Conservation (phyloP, 306 rosid genomes). For the Prunus armeniaca region DNA sequence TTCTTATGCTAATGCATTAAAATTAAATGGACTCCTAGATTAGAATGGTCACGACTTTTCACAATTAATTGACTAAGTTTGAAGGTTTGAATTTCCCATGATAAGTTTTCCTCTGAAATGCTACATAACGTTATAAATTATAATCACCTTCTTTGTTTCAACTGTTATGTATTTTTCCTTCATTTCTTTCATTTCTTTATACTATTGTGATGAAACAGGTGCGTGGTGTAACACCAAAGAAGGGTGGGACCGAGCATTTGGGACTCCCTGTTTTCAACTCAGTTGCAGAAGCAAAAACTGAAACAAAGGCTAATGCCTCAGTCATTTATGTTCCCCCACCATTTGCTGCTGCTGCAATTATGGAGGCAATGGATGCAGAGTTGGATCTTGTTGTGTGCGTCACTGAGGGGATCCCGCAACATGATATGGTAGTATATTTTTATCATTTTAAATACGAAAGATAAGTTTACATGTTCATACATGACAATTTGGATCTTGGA, state of each 20-base stretch:
- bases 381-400: slow-evolving; percentile 94
- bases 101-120: background rate
- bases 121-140: background rate
- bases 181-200: background rate
- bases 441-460: background rate
- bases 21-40: background rate
- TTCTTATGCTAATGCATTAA: background rate
- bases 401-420: slow-evolving; percentile 99
- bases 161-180: background rate
- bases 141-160: background rate
- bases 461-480: background rate
- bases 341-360: slow-evolving; percentile 90
- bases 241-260: slow-evolving; percentile 92
- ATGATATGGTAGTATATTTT: slow-evolving; percentile 67
- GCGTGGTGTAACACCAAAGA: slow-evolving; percentile 98
- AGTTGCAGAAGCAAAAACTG: slow-evolving; percentile 94
- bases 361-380: slow-evolving; percentile 94
- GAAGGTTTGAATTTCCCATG: background rate
- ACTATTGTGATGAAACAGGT: slow-evolving; percentile 41
- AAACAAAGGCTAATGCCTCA: slow-evolving; percentile 90
- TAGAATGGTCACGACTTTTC: background rate
- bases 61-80: background rate
- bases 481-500: background rate
- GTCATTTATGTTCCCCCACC: slow-evolving; percentile 98
- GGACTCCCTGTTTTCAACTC: slow-evolving; percentile 98